Evolutionary conservation across 2,329 filamentous ascomycete genomes (phyloP).

Genomic region (Samsoniella hepiali): DNA sequence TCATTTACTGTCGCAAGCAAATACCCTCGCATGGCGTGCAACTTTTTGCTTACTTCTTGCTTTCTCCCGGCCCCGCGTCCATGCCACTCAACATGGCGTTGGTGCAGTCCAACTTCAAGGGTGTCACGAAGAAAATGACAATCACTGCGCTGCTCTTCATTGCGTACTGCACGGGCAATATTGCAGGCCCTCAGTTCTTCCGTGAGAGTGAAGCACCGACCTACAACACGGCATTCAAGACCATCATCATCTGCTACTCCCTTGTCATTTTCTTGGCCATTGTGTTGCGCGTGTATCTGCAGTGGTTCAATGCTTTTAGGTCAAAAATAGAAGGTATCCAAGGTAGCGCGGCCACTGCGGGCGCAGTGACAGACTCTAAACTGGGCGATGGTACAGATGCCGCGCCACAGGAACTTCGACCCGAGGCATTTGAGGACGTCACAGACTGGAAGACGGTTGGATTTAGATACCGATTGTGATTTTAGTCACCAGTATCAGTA

Average conservation of each 20-base stretch:
- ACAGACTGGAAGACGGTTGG: conserved; percentile 59
- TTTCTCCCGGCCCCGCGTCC: conserved; percentile 50
- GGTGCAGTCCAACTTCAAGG: conserved; percentile 53
- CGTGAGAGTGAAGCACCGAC: conserved; percentile 45
- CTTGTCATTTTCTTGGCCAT: conserved; percentile 45
- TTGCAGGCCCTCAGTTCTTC: conserved; percentile 56
- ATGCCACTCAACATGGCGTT: conserved; percentile 55
- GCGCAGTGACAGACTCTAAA: conserved; percentile 38
- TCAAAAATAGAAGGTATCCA: conserved; percentile 41
- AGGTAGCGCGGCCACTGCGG: conserved; percentile 42
- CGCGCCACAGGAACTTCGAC: conserved; percentile 34
- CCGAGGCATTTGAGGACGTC: conserved; percentile 52
- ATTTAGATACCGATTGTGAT: conserved; percentile 54
- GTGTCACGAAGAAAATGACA: conserved; percentile 59
- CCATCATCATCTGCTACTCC: conserved; percentile 56
- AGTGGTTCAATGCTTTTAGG: conserved; percentile 43
- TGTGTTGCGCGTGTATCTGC: conserved; percentile 46
- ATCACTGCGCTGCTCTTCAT: conserved; percentile 55
- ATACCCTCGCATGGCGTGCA: conserved; percentile 41
- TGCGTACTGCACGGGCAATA: conserved; percentile 55
- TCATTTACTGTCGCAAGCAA: conserved; percentile 47
- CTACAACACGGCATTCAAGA: conserved; percentile 52
- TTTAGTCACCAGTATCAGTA: neutral
- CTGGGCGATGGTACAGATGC: conserved; percentile 27
- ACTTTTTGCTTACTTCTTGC: conserved; percentile 56